Conservation (phyloP, 1,284 basidiomycete genomes). For the Cryptococcus depauperatus region DNA sequence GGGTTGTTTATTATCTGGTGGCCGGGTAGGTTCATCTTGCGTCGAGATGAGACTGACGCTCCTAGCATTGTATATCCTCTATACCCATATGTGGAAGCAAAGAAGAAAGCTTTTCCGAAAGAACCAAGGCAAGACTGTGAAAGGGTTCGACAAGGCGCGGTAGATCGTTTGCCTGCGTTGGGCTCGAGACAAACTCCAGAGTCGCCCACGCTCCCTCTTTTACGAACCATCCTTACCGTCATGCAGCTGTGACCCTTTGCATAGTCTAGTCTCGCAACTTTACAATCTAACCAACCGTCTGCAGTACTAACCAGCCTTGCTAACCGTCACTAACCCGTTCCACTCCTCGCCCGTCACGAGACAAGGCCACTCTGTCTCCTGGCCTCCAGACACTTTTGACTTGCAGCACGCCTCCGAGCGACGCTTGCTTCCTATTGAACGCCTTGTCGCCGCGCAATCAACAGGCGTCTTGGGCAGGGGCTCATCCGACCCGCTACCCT, state of each 20-base stretch:
- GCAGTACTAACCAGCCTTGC: neutral
- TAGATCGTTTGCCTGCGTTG: conserved; percentile 10
- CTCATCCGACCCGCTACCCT: neutral
- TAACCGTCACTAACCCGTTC: neutral
- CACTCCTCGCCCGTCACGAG: conserved; percentile 10
- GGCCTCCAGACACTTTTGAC: conserved; percentile 2
- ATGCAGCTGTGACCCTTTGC: neutral
- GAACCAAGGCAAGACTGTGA: conserved; percentile 36
- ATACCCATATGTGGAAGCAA: conserved; percentile 81
- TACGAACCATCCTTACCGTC: neutral
- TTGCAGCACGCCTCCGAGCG: neutral
- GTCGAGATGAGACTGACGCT: neutral
- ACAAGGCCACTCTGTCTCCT: conserved; percentile 12
- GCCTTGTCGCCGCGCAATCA: neutral
- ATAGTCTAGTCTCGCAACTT: neutral
- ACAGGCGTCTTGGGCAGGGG: neutral
- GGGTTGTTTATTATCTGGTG: conserved; percentile 77
- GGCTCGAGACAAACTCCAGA: neutral
- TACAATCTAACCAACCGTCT: conserved; percentile 1
- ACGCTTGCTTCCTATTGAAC: neutral
- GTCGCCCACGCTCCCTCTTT: neutral
- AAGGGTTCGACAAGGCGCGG: conserved; percentile 19
- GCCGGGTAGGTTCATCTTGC: conserved; percentile 57
- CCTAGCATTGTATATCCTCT: conserved; percentile 73
- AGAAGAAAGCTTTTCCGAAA: conserved; percentile 64